Base-by-base conservation (phyloP, 768 basidiomycete species). In the Termitomyces sp. region DNA sequence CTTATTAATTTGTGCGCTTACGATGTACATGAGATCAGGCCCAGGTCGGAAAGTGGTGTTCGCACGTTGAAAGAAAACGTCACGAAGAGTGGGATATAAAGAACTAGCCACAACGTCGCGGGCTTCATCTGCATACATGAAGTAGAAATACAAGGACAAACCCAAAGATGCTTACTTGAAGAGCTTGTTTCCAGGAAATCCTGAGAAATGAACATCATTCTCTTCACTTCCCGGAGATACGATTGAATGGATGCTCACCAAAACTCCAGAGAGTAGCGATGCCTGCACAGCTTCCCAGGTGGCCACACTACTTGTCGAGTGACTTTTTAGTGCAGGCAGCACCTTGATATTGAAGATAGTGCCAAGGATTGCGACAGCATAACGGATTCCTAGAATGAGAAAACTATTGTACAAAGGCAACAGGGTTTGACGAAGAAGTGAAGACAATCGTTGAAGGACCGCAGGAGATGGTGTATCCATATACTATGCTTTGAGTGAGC, bases 181-280 rank as follows among this genome's bases (percentile, higher is more conserved):
- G 64, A 56, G 23, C 62, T 51, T 16, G 59, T 58, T 45, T 77
- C 76, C 15, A 72, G 63, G 41, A 67, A 65, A 56, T 68, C 69
- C 66, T 69, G 43, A 23, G 50, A 54, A 52, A 54, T 53, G 52
- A 46, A 57, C n/a, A 1, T 25, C n/a, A 5, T 12, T 22, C 15
- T 31, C 31, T 22, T 32, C 15, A 29, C 18, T 5, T 31, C 13
- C 22, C 15, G 42, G 27, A 49, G 56, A 36, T 16, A 9, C 16
- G 10, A 13, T 52, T 56, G 51, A 44, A 49, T 33, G 2, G 16
- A 56, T 56, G 42, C 45, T 47, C 59, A 82, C 81, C 56, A 82
- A 62, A 32, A 83, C 56, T 3, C 84, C 83, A 4, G 84, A 80
- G 20, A 86, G 60, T n/a, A 84, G 56, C 10, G 76, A 70, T 27